phyloP scores from a whole-genome alignment of 306 rosid genomes.

The Dalbergia oliveri region DNA sequence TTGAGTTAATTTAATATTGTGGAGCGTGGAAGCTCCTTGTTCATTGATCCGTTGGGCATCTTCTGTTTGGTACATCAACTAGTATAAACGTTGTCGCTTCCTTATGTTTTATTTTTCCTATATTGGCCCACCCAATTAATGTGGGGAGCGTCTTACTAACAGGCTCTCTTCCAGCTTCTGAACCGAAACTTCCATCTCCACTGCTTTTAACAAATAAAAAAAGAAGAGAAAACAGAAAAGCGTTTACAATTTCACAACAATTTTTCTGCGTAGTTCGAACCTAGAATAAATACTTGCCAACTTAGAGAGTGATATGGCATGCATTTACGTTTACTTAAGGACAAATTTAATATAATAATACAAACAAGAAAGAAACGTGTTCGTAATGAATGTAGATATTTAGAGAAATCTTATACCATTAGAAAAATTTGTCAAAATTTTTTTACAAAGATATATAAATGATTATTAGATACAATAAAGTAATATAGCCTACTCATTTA shows the following conservation, averaged over 20 bases:
- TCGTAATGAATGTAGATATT: too few relatives aligned
- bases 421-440: too few relatives aligned
- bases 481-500: too few relatives aligned
- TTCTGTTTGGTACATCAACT: not conserved
- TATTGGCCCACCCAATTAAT: slow-evolving; percentile 20
- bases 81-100: not conserved
- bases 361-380: not conserved
- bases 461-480: too few relatives aligned
- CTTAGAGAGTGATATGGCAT: not conserved
- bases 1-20: not conserved
- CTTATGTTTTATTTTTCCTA: not conserved
- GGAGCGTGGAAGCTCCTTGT: not conserved
- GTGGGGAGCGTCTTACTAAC: not conserved
- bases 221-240: not conserved
- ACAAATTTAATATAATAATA: not conserved
- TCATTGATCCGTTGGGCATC: slow-evolving; percentile 30
- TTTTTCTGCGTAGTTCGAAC: not conserved
- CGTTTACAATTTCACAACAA: not conserved
- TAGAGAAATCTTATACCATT: too few relatives aligned
- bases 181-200: not conserved
- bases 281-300: not conserved
- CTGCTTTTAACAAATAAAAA: not conserved
- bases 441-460: too few relatives aligned
- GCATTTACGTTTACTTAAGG: not conserved
- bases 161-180: not conserved